Conservation (phyloP, 225 moss, liverwort and hornwort genomes). For the Physcomitrium patens region DNA sequence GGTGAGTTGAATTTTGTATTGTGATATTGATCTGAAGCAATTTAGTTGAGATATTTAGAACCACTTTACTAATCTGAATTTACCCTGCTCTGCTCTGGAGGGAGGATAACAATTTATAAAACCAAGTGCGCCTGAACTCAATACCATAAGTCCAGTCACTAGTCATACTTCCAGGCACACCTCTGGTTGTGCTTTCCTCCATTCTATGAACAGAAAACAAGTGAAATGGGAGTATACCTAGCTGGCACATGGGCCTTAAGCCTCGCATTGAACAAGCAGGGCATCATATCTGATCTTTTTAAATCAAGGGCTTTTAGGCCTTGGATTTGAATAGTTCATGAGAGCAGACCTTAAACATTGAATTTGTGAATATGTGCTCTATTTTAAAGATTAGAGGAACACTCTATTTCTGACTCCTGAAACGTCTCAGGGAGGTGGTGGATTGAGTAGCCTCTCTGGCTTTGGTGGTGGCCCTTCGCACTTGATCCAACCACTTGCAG, state of each 20-base stretch:
- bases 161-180: conserved; percentile 31
- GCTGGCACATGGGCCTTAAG: conserved; percentile 31
- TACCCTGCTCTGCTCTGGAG: conserved; percentile 1
- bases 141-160: conserved; percentile 28
- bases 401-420: conserved; percentile 63
- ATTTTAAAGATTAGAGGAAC: conserved; percentile 49
- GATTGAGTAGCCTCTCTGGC: conserved; percentile 91
- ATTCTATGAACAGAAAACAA: conserved; percentile 29
- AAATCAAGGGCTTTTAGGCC: conserved; percentile 36
- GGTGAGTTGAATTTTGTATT: conserved; percentile 51
- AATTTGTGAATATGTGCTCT: conserved; percentile 52
- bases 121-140: conserved; percentile 19
- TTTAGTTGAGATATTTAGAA: conserved; percentile 21
- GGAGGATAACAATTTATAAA: conserved; percentile 16
- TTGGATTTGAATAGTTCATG: conserved; percentile 47
- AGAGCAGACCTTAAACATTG: conserved; percentile 39
- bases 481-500: conserved; percentile 82
- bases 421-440: conserved; percentile 91
- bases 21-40: conserved; percentile 17
- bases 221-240: conserved; percentile 28
- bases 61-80: background rate
- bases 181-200: conserved; percentile 37
- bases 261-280: conserved; percentile 35
- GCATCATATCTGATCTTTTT: conserved; percentile 37
- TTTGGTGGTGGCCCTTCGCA: conserved; percentile 98